These are phyloP conservation scores for Entamoeba nuttalli DNA, from an alignment of 208 protist genomes.

Conservation along the genomic window DNA sequence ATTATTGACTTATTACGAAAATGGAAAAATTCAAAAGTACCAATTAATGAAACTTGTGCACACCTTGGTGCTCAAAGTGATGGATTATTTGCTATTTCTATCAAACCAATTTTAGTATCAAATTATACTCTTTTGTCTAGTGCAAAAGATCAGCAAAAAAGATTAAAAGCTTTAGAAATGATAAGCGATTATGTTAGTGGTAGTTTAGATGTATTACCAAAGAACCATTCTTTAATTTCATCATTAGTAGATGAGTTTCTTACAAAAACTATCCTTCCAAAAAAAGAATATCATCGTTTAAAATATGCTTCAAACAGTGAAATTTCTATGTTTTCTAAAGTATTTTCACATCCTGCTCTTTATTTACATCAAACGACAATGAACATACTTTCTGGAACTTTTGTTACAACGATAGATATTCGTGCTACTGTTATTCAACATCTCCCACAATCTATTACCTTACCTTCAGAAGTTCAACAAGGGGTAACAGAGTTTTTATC, in stretches of 20 bases:
- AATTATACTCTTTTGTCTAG: background rate
- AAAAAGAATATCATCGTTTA: background rate
- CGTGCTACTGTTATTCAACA: background rate
- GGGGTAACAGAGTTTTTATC: background rate
- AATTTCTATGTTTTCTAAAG: background rate
- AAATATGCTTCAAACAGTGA: background rate
- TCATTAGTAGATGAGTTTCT: background rate
- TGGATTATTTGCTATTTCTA: background rate
- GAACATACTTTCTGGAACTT: background rate
- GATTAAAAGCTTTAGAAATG: background rate
- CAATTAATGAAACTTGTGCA: background rate
- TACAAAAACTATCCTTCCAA: background rate
- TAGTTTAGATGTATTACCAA: background rate
- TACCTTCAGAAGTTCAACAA: background rate
- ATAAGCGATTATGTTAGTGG: background rate
- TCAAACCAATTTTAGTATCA: background rate
- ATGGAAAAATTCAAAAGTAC: background rate
- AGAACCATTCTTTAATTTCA: background rate
- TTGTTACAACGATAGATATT: background rate
- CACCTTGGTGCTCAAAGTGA: background rate
- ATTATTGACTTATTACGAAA: background rate
- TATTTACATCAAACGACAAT: background rate
- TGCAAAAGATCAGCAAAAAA: background rate
- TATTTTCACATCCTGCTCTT: background rate
- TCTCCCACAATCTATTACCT: background rate